Percentiles rank a stretch among this genome's conserved stretches.
These are phyloP conservation scores for Phytophthora fragariaefolia DNA, from an alignment of 352 stramenopile species.

Conservation along the genomic window DNA sequence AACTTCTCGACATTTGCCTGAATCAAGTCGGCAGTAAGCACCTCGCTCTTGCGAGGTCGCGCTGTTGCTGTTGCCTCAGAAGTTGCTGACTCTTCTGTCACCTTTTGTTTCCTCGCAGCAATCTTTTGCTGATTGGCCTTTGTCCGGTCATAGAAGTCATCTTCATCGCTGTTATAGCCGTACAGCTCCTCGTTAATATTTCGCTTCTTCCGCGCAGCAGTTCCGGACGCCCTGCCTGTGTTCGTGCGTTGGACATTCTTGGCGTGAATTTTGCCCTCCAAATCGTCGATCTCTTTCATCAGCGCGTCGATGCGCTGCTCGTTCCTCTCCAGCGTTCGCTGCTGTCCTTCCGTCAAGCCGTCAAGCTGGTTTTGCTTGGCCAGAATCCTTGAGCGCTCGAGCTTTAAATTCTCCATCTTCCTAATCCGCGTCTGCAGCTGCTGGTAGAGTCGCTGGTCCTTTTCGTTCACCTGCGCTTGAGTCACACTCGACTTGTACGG, in stretches of 20 bases:
- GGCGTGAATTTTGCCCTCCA: conserved; percentile 65
- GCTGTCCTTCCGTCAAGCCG: conserved; percentile 69
- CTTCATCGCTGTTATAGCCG: conserved; percentile 72
- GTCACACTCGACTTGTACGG: conserved; percentile 65
- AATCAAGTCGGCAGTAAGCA: conserved; percentile 69
- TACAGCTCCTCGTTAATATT: conserved; percentile 49
- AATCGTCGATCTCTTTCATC: conserved; percentile 65
- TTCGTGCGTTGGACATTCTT: conserved; percentile 58
- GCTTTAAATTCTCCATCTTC: conserved; percentile 86
- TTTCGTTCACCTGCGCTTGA: conserved; percentile 54
- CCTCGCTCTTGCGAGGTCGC: conserved; percentile 23
- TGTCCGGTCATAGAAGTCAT: conserved; percentile 84
- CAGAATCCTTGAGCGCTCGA: conserved; percentile 68
- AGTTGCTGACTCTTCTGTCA: conserved; percentile 2
- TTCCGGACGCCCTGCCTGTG: conserved; percentile 19
- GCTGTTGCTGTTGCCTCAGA: neutral
- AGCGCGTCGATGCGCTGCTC: conserved; percentile 64
- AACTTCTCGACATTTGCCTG: conserved; percentile 47
- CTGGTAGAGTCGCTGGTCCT: conserved; percentile 82
- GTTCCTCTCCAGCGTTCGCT: conserved; percentile 65
- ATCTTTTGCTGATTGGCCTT: conserved; percentile 63
- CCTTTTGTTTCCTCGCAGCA: conserved; percentile 38
- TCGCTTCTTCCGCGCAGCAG: conserved; percentile 16
- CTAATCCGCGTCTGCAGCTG: conserved; percentile 79
- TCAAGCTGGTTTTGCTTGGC: conserved; percentile 75